Evolutionary conservation across 805 yeast species (phyloP).

Genomic region (Metschnikowia similis): DNA sequence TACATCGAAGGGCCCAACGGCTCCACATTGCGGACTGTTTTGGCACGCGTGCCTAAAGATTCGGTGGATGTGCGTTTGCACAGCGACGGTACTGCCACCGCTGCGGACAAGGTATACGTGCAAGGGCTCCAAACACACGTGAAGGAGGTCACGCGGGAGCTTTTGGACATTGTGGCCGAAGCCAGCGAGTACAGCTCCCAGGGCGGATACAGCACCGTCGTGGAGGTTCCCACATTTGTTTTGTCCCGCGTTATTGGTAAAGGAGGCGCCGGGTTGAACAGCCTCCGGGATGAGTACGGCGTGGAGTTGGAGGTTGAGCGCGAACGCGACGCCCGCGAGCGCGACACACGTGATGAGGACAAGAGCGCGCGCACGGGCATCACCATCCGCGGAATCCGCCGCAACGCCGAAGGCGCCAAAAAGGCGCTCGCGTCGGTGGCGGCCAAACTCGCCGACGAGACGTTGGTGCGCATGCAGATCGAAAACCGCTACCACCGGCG

Average conservation of each 20-base stretch:
- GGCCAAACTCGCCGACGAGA: slow-evolving; percentile 80
- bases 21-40: slow-evolving; percentile 49
- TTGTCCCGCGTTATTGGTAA: slow-evolving; percentile 86
- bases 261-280: slow-evolving; percentile 70
- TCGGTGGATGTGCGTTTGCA: slow-evolving; percentile 48
- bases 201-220: slow-evolving; percentile 41
- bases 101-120: slow-evolving; percentile 53
- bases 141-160: slow-evolving; percentile 45
- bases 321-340: slow-evolving; percentile 3
- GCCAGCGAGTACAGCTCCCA: slow-evolving; percentile 42
- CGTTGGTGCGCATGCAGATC: slow-evolving; percentile 56
- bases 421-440: slow-evolving; percentile 53
- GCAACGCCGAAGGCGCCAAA: slow-evolving; percentile 71
- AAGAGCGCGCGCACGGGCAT: slow-evolving; percentile 42
- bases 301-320: slow-evolving; percentile 73
- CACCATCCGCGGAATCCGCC: slow-evolving; percentile 62
- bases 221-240: slow-evolving; percentile 61
- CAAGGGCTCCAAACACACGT: slow-evolving; percentile 72
- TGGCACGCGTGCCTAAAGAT: slow-evolving; percentile 32
- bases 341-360: slow-evolving; percentile 33
- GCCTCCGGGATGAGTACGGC: slow-evolving; percentile 66
- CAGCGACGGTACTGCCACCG: slow-evolving; percentile 28
- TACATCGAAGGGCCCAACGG: slow-evolving; percentile 58
- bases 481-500: slow-evolving; percentile 77
- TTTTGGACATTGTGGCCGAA: slow-evolving; percentile 53